Percentiles rank a stretch among this genome's conserved stretches.
phyloP scores from a whole-genome alignment of 116 monocot species.

The Trichopus zeylanicus region DNA sequence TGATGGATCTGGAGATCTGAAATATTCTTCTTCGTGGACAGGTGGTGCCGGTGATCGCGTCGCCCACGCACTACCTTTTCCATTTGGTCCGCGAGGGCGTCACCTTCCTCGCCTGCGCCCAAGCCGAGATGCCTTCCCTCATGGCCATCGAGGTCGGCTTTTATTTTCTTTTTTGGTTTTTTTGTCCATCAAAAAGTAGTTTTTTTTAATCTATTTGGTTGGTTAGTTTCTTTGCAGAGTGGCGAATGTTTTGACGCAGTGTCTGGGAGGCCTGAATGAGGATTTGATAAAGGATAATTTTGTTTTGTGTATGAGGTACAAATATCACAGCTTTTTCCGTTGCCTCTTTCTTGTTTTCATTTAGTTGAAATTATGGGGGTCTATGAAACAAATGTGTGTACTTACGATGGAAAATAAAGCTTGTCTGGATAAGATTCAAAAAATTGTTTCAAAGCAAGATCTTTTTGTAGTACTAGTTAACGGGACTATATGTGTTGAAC shows the following conservation, averaged over 20 bases:
- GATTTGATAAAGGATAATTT: conserved; percentile 94
- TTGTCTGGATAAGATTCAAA: no score
- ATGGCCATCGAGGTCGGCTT: conserved; percentile 74
- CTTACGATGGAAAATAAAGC: no score
- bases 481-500: no score
- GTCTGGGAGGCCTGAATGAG: conserved; percentile 82
- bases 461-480: no score
- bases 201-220: not conserved
- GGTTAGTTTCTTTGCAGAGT: conserved; percentile 85
- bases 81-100: conserved; percentile 69
- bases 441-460: no score
- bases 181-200: no score
- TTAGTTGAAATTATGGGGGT: no score
- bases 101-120: conserved; percentile 79
- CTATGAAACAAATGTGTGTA: no score
- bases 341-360: no score
- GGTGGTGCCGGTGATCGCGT: conserved; percentile 69
- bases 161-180: no score
- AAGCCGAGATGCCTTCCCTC: conserved; percentile 80
- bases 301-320: conserved; percentile 75
- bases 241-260: conserved; percentile 74
- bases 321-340: no score
- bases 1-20: conserved; percentile 3
- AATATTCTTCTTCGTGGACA: no score
- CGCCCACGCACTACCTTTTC: conserved; percentile 87